phyloP scores from a whole-genome alignment of 78 protist species.

The Neovahlkampfia damariscottae region DNA sequence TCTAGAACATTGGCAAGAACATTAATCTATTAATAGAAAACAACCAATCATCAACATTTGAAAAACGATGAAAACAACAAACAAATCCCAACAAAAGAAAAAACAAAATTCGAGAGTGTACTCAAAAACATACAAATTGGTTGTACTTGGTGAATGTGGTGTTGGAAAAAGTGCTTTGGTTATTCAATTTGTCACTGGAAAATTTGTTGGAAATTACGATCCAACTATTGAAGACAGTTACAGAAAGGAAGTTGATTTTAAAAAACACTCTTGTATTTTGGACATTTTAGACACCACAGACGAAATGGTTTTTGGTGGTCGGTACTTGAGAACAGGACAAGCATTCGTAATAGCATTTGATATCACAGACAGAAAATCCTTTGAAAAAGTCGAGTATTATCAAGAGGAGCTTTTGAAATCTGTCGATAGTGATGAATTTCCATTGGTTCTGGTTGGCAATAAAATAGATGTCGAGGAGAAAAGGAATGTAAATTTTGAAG shows the following conservation, averaged over 20 bases:
- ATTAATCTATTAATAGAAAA: too few relatives aligned
- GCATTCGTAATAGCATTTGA: too few relatives aligned
- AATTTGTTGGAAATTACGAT: slow-evolving; percentile 53
- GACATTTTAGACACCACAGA: slow-evolving; percentile 93
- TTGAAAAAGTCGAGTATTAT: too few relatives aligned
- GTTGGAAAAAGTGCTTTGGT: slow-evolving; percentile 50
- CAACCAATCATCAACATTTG: too few relatives aligned
- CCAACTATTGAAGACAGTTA: slow-evolving; percentile 88
- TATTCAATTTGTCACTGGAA: slow-evolving; percentile 27
- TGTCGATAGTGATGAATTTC: background rate
- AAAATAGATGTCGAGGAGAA: slow-evolving; percentile 73
- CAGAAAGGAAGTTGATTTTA: slow-evolving; percentile 77
- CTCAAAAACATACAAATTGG: too few relatives aligned
- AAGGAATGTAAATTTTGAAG: slow-evolving; percentile 49
- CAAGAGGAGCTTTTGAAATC: background rate
- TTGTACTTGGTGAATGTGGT: slow-evolving; percentile 51
- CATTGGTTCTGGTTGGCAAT: slow-evolving; percentile 71
- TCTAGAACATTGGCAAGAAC: too few relatives aligned
- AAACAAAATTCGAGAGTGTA: too few relatives aligned
- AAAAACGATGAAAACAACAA: too few relatives aligned
- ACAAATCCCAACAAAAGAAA: too few relatives aligned
- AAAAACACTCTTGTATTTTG: slow-evolving; percentile 52
- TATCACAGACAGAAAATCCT: too few relatives aligned
- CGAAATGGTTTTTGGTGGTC: slow-evolving; percentile 76
- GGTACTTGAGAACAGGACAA: too few relatives aligned